Percentiles rank a stretch among this genome's conserved stretches.
Conservation (phyloP, 2,329 filamentous ascomycete genomes). For the Ustulina deusta region DNA sequence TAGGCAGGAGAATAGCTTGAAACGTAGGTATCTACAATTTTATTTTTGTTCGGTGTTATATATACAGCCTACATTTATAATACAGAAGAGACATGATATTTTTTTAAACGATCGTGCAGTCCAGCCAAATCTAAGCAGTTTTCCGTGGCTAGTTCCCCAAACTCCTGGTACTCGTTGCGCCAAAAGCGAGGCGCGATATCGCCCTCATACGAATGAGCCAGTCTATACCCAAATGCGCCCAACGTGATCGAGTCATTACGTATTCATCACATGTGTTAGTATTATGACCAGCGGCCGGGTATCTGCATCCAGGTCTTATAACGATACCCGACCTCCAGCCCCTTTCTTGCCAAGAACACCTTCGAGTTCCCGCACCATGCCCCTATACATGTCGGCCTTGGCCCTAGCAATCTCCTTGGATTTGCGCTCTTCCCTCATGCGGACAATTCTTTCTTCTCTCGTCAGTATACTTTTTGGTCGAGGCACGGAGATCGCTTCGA, state of each 20-base stretch:
- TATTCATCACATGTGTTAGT: slow-evolving; percentile 35
- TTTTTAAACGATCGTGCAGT: slow-evolving; percentile 45
- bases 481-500: slow-evolving; percentile 87
- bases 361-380: slow-evolving; percentile 93
- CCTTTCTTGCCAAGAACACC: slow-evolving; percentile 78
- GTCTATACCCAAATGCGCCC: slow-evolving; percentile 36
- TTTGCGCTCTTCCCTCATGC: slow-evolving; percentile 88
- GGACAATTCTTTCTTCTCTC: slow-evolving; percentile 86
- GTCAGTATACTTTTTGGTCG: slow-evolving; percentile 78
- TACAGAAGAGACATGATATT: slow-evolving; percentile 44
- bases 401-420: slow-evolving; percentile 78
- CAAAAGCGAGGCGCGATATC: slow-evolving; percentile 13
- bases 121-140: slow-evolving; percentile 28
- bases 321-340: slow-evolving; percentile 48
- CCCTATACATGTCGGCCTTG: slow-evolving; percentile 82
- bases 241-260: slow-evolving; percentile 34
- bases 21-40: slow-evolving; percentile 7
- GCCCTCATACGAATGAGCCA: slow-evolving; percentile 27
- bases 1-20: too few species aligned
- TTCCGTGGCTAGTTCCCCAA: slow-evolving; percentile 23
- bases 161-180: slow-evolving; percentile 27
- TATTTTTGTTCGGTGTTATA: slow-evolving; percentile 33
- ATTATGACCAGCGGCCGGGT: slow-evolving; percentile 20
- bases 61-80: slow-evolving; percentile 41
- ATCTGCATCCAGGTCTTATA: slow-evolving; percentile 37